Evolutionary conservation across 331 rosid species (phyloP).

Genomic region (Malus hybrid): DNA sequence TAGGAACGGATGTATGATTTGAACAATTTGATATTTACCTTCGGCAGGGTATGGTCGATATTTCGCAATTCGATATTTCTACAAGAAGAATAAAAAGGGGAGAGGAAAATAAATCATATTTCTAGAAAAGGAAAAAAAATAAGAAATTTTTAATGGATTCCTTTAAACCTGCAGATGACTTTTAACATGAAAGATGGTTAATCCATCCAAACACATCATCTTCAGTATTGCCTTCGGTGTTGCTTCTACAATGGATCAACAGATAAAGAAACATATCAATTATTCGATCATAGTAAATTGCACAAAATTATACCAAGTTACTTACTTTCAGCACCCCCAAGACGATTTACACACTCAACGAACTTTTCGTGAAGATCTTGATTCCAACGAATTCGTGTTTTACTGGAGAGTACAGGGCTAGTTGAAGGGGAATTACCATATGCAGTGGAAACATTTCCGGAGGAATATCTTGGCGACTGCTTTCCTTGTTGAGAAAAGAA

Average conservation of each 20-base stretch:
- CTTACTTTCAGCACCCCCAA: constrained; percentile 97
- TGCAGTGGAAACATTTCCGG: constrained; percentile 29
- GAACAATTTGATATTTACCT: constrained; percentile 29
- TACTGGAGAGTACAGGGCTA: constrained; percentile 32
- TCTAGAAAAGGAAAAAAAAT: neutral
- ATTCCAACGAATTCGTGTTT: constrained; percentile 86
- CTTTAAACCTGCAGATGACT: constrained; percentile 76
- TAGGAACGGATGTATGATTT: neutral
- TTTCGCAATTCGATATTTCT: constrained; percentile 83
- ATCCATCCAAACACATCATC: constrained; percentile 74
- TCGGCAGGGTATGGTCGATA: constrained; percentile 61
- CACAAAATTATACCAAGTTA: neutral
- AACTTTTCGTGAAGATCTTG: constrained; percentile 90
- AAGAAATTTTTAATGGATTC: neutral
- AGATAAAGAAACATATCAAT: neutral
- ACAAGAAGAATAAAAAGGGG: neutral
- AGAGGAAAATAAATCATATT: neutral
- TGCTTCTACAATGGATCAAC: constrained; percentile 48
- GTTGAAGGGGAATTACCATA: constrained; percentile 33
- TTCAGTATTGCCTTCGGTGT: constrained; percentile 82
- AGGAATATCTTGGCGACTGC: constrained; percentile 31
- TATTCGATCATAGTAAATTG: neutral
- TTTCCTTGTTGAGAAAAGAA: constrained; percentile 40
- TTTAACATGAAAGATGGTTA: constrained; percentile 84
- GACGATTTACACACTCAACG: constrained; percentile 74